These are phyloP conservation scores for Davidsoniella virescens DNA, from an alignment of 2,329 filamentous ascomycete species.

Conservation along the genomic window DNA sequence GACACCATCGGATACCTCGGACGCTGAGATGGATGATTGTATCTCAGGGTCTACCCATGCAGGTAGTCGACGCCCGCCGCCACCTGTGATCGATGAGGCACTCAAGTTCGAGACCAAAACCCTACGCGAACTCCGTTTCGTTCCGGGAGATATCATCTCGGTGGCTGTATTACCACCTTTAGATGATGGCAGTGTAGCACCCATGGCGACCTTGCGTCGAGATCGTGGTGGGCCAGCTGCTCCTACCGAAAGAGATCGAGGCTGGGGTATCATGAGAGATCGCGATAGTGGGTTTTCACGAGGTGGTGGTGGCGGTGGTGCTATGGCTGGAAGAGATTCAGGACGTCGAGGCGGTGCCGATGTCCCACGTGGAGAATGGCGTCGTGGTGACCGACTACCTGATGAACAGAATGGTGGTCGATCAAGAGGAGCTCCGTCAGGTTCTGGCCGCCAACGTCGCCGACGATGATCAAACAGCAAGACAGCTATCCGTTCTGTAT, in stretches of 20 bases:
- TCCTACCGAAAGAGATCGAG: conserved; percentile 15
- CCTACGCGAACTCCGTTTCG: conserved; percentile 60
- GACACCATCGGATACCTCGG: conserved; percentile 14
- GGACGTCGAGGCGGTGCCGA: conserved; percentile 16
- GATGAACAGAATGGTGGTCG: not conserved
- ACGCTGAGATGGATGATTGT: conserved; percentile 39
- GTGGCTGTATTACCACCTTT: conserved; percentile 66
- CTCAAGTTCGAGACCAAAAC: conserved; percentile 52
- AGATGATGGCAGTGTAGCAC: conserved; percentile 56
- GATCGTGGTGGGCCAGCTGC: conserved; percentile 18
- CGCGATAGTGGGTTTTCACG: not conserved
- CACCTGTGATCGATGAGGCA: conserved; percentile 22
- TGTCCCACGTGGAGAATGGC: conserved; percentile 17
- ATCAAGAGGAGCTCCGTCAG: no score
- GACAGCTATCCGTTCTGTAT: no score
- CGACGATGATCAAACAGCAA: no score
- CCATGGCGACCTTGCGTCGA: conserved; percentile 34
- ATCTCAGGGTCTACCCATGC: conserved; percentile 57
- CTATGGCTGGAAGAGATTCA: conserved; percentile 12
- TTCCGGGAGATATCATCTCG: conserved; percentile 77
- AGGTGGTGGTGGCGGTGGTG: conserved; percentile 1
- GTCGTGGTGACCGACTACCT: conserved; percentile 18
- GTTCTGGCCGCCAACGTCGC: no score
- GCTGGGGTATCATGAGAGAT: not conserved
- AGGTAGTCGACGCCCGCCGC: conserved; percentile 47